Base-by-base conservation (phyloP, 208 protist species). In the Leishmania mexicana region DNA sequence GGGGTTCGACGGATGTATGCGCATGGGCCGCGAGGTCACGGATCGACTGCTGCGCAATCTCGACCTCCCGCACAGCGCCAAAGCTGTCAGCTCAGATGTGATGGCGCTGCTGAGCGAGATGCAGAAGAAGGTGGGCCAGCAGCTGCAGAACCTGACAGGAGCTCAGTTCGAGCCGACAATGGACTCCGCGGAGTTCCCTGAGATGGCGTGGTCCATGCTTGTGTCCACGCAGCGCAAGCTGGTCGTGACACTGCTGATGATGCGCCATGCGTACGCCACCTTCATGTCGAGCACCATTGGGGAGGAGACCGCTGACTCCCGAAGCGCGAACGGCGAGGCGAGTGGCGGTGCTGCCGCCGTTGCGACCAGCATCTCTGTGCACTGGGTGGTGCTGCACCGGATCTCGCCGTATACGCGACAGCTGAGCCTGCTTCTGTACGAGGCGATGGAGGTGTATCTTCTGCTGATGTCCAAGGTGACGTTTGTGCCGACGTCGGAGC, bases 311-410 rank as follows among this genome's bases (percentile, higher is more conserved):
- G 83, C 53, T 1, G 72, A 28, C 51, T 40, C 31, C 28, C 40
- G n/a, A n/a, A 35, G 54, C 51, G 77, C 67, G 60, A 78, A 79
- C 38, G 81, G 31, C 21, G 71, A 79, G 72, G 79, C 62, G 70
- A 75, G 65, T 68, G 78, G 67, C 68, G 82, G 78, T 58, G 76
- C 65, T 31, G 68, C 47, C 1, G 75, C 76, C 13, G 87, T 85
- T 31, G 86, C 84, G 45, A 78, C 80, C 24, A 87, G 62, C 81
- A 75, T 96, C 4, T 95, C 91, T 28, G 92, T 97, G 65, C 94
- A 97, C 80, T 97, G 94, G 93, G 92, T 96, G 19, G 88, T 97
- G 58, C 83, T 97, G 76, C 91, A 93, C 70, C 91, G 93, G 76
- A 94, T 97, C 76, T 86, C 88, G 28, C 90, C 91, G 19, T 79